Base-by-base conservation (phyloP, 1,284 basidiomycete genomes). In the Mycena sp. region DNA sequence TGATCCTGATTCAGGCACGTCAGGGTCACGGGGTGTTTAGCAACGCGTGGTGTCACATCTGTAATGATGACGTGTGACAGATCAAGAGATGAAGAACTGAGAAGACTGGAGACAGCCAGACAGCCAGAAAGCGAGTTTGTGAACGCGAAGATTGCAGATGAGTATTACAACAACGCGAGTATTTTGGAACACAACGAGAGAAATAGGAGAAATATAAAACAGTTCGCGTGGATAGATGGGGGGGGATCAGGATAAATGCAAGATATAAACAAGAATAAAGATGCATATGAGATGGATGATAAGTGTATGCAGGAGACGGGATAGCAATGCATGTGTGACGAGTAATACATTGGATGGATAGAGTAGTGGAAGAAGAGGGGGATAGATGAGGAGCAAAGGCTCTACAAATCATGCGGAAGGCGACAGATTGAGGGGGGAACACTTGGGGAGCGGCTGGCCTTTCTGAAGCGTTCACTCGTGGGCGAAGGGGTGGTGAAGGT, bases 401-500 rank as follows among this genome's bases (percentile, higher is more conserved):
- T 46, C 44, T 30, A 53, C 26, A 28, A 32, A 26, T 46, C 25
- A 46, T 28, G 30, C 41, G 45, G 58, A 64, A 64, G 71, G 72
- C 66, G 72, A 70, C 65, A 77, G 68, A 65, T 76, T 73, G 50
- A 76, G 71, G 51, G 73, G 50, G 79, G 72, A 52, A 76, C 62
- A 62, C 71, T 75, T 58, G 57, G 75, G 67, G 55, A 53, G 21
- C 65, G 67, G 53, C 57, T 73, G 25, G 71, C 68, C 64, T 80
- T 78, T 68, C 73, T 80, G 74, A 81, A 83, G 48, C 87, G 85
- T 60, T 84, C 76, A 56, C 83, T 82, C 0, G 84, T 80, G 12
- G 85, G 85, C 1, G 88, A 88, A 3, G 90, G 90, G 0, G 89
- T 87, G 6, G 85, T 83, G 78, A 92, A 92, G 5, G 90, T 92